phyloP scores from a whole-genome alignment of 768 basidiomycete genomes.

The Boletus vinaceobasis region DNA sequence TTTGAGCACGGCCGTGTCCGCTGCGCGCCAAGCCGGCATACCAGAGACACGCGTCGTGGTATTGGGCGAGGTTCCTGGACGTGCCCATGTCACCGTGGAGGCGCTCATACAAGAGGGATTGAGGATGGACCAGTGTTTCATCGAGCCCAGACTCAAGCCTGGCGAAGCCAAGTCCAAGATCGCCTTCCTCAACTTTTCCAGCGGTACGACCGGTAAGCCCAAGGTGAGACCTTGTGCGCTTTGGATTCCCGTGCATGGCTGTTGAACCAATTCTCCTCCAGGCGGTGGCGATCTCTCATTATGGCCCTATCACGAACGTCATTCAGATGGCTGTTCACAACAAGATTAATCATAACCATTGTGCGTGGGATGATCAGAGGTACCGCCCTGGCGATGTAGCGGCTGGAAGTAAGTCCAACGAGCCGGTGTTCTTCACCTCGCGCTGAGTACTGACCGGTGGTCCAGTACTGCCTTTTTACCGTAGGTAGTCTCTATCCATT shows the following conservation, averaged over 20 bases:
- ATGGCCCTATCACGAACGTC: constrained; percentile 59
- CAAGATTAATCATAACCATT: constrained; percentile 38
- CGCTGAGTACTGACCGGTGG: constrained; percentile 12
- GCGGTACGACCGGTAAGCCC: constrained; percentile 66
- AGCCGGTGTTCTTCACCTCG: neutral
- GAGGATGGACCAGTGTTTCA: constrained; percentile 36
- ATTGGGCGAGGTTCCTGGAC: constrained; percentile 20
- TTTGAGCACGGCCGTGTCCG: constrained; percentile 27
- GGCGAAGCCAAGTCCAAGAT: constrained; percentile 61
- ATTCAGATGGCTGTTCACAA: constrained; percentile 57
- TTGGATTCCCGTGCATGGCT: neutral
- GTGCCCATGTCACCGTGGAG: constrained; percentile 36
- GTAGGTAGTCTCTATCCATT: constrained; percentile 35
- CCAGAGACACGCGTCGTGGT: constrained; percentile 28
- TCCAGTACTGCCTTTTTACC: constrained; percentile 59
- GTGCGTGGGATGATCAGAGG: constrained; percentile 37
- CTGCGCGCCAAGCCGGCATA: constrained; percentile 30
- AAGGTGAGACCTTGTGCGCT: constrained; percentile 12
- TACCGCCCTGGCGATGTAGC: constrained; percentile 54
- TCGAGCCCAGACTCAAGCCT: constrained; percentile 43
- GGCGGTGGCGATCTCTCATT: constrained; percentile 70
- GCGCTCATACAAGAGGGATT: constrained; percentile 46
- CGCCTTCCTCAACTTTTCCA: constrained; percentile 70
- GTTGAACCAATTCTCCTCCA: constrained; percentile 16
- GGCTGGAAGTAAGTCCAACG: constrained; percentile 47